Conservation (phyloP, 2,329 filamentous ascomycete genomes). For the Neofusicoccum sp. region DNA sequence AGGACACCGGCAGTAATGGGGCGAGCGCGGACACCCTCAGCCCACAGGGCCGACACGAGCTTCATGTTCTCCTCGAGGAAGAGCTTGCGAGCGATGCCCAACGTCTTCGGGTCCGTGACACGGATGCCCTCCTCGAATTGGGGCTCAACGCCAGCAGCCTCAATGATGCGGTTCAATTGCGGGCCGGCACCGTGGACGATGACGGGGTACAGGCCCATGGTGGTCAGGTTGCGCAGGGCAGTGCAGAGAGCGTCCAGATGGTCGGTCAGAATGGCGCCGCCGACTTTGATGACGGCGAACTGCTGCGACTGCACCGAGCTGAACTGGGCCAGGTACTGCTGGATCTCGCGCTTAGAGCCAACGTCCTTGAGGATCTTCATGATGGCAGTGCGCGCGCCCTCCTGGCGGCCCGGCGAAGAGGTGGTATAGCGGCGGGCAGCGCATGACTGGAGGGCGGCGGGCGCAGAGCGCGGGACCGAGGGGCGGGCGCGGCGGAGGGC, state of each 20-base stretch:
- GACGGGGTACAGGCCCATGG: slow-evolving; percentile 91
- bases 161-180: slow-evolving; percentile 87
- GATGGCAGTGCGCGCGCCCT: slow-evolving; percentile 61
- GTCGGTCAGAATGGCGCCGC: slow-evolving; percentile 91
- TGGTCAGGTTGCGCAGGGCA: slow-evolving; percentile 85
- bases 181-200: slow-evolving; percentile 94
- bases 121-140: slow-evolving; percentile 96
- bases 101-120: slow-evolving; percentile 91
- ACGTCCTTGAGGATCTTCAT: slow-evolving; percentile 93
- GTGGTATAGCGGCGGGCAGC: slow-evolving; percentile 11
- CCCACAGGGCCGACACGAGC: slow-evolving; percentile 81
- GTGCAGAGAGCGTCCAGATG: slow-evolving; percentile 88
- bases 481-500: slow-evolving; percentile 18
- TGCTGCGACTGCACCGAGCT: slow-evolving; percentile 94
- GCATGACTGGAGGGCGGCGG: slow-evolving; percentile 14
- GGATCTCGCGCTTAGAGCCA: slow-evolving; percentile 90
- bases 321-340: slow-evolving; percentile 97
- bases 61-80: slow-evolving; percentile 96
- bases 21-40: slow-evolving; percentile 77
- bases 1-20: slow-evolving; percentile 90
- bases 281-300: slow-evolving; percentile 98
- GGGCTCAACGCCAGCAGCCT: slow-evolving; percentile 88
- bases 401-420: slow-evolving; percentile 17
- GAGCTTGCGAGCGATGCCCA: slow-evolving; percentile 84
- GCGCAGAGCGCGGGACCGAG: slow-evolving; percentile 12